phyloP scores from a whole-genome alignment of 2,329 filamentous ascomycete genomes.

The Talaromyces sp. region DNA sequence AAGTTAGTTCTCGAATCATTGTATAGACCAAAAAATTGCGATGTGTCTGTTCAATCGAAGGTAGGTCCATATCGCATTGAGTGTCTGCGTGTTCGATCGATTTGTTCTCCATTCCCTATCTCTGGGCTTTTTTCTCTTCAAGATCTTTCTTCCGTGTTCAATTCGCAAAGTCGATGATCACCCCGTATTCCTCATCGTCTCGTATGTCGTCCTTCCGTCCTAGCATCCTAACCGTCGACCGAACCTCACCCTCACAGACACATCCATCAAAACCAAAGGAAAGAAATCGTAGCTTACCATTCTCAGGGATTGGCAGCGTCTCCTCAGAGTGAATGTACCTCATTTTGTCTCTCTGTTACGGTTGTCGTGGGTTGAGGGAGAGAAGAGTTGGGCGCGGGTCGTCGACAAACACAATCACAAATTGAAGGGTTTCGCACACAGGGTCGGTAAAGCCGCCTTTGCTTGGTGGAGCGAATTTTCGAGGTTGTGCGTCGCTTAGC shows the following conservation, averaged over 20 bases:
- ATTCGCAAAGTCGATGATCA: neutral
- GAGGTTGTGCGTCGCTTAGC: slow-evolving; percentile 45
- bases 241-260: slow-evolving; percentile 6
- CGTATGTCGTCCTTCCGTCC: neutral
- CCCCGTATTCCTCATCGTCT: neutral
- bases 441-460: slow-evolving; percentile 16
- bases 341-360: slow-evolving; percentile 67
- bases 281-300: slow-evolving; percentile 65
- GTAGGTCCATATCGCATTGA: neutral
- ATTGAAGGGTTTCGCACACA: slow-evolving; percentile 17
- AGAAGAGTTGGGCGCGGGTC: slow-evolving; percentile 35
- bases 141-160: neutral
- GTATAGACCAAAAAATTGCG: neutral
- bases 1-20: slow-evolving; percentile 23
- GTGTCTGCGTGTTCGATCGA: neutral
- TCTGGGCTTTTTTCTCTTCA: neutral
- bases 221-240: neutral
- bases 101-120: neutral
- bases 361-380: slow-evolving; percentile 27
- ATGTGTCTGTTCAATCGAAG: neutral
- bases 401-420: slow-evolving; percentile 30
- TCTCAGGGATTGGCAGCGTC: slow-evolving; percentile 90
- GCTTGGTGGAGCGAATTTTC: slow-evolving; percentile 40
- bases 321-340: slow-evolving; percentile 99
- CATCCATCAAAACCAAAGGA: slow-evolving; percentile 11